Evolutionary conservation across 306 rosid genomes (phyloP).

Genomic region (Sicyos edulis): DNA sequence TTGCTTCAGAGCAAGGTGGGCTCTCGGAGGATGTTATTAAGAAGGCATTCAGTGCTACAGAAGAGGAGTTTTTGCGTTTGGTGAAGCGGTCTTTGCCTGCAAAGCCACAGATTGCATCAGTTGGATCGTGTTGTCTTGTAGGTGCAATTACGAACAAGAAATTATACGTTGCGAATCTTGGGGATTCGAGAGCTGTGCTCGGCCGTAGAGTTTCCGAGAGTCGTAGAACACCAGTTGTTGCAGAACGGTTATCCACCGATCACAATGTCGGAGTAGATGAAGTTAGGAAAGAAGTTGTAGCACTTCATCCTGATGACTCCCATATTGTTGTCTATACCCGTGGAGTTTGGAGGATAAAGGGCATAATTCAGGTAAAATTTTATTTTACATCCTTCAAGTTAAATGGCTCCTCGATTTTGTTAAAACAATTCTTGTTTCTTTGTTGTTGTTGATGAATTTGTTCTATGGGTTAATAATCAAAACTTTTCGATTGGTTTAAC

Average conservation of each 20-base stretch:
- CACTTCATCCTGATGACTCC: conserved; percentile 89
- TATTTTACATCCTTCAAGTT: neutral
- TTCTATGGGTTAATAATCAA: neutral
- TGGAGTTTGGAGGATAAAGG: conserved; percentile 95
- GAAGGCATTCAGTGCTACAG: conserved; percentile 80
- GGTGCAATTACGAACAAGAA: conserved; percentile 76
- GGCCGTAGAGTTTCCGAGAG: conserved; percentile 41
- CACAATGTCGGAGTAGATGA: conserved; percentile 87
- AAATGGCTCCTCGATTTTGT: neutral
- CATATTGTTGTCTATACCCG: conserved; percentile 64
- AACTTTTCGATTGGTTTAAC: neutral
- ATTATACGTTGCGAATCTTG: conserved; percentile 78
- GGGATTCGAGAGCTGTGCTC: conserved; percentile 92
- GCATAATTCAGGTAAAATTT: conserved; percentile 84
- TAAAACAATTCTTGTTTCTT: neutral
- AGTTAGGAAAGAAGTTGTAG: conserved; percentile 84
- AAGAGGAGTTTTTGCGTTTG: conserved; percentile 66
- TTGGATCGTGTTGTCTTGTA: conserved; percentile 86
- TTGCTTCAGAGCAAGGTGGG: conserved; percentile 77
- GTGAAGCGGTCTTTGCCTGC: conserved; percentile 53
- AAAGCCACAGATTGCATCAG: conserved; percentile 76
- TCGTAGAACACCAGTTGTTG: conserved; percentile 40
- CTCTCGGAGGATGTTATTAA: conserved; percentile 73
- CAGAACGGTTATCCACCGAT: conserved; percentile 77
- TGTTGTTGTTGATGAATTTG: neutral